phyloP scores from a whole-genome alignment of 192 early-diverging fungal species.

The Oehlia diaphana region DNA sequence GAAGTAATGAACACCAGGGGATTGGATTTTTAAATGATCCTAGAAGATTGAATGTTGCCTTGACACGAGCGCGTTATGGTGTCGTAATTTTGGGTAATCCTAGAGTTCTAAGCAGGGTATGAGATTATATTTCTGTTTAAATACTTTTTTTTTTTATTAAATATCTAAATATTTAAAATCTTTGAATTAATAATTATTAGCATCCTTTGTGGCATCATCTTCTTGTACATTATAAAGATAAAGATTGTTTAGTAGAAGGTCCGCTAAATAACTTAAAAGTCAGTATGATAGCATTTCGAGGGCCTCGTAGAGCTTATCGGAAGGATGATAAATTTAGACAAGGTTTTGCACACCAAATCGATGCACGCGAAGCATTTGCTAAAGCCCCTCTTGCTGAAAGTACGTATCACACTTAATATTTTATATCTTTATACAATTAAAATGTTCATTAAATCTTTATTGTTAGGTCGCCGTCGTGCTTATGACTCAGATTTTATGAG shows the following conservation, averaged over 20 bases:
- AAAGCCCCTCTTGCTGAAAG: conserved; percentile 51
- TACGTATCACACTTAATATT: conserved; percentile 18
- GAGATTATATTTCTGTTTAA: neutral
- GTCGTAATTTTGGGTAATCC: conserved; percentile 95
- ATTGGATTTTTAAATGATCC: conserved; percentile 93
- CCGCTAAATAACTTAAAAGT: conserved; percentile 84
- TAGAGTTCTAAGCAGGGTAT: conserved; percentile 80
- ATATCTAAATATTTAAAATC: neutral
- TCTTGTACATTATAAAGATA: conserved; percentile 88
- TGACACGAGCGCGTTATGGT: conserved; percentile 92
- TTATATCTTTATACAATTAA: neutral
- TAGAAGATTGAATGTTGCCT: conserved; percentile 86
- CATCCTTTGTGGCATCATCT: conserved; percentile 97
- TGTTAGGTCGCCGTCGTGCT: conserved; percentile 46
- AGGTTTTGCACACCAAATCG: conserved; percentile 56
- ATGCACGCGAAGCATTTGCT: conserved; percentile 62
- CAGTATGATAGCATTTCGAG: conserved; percentile 87
- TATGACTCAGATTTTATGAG: conserved; percentile 54
- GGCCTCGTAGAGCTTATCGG: conserved; percentile 59
- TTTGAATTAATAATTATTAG: conserved; percentile 29
- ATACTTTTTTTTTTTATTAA: neutral
- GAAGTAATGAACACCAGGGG: conserved; percentile 96
- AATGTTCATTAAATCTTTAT: neutral
- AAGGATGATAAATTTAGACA: conserved; percentile 60
- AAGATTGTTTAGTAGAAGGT: conserved; percentile 90